Percentiles rank a stretch among this genome's conserved stretches.
Evolutionary conservation across 2,329 filamentous ascomycete genomes (phyloP).

Genomic region (Ophiostoma novo-ulmi): DNA sequence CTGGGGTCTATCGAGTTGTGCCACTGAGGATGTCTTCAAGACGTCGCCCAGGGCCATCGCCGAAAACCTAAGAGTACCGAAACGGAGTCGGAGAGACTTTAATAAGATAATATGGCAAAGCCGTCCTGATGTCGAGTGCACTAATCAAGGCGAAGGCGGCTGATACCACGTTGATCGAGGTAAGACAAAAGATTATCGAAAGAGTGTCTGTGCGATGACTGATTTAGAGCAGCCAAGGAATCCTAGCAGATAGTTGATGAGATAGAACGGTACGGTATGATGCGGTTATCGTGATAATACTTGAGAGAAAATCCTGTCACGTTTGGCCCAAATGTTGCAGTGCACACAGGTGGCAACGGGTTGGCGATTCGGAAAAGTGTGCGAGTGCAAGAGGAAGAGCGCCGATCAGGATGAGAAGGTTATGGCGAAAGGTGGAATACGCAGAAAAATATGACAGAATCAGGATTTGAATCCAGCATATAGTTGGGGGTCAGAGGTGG

Average conservation of each 20-base stretch:
- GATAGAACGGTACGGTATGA: slow-evolving; percentile 1
- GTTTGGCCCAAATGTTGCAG: neutral
- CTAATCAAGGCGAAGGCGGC: neutral
- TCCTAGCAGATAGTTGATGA: neutral
- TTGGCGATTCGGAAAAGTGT: neutral
- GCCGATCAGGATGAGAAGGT: no score
- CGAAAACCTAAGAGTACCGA: slow-evolving; percentile 20
- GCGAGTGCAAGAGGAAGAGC: neutral
- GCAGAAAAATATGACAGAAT: neutral
- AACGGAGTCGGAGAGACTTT: neutral
- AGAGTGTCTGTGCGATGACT: neutral
- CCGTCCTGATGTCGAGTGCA: neutral
- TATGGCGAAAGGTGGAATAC: neutral
- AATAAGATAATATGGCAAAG: neutral
- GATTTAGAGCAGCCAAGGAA: neutral
- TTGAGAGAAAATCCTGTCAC: no score
- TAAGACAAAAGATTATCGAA: neutral
- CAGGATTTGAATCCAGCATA: slow-evolving; percentile 5
- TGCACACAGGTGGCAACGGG: neutral
- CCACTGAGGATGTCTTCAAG: slow-evolving; percentile 26
- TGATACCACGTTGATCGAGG: neutral
- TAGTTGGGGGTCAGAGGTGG: slow-evolving; percentile 7
- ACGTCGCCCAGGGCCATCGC: slow-evolving; percentile 29
- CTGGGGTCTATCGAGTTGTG: slow-evolving; percentile 22
- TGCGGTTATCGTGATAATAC: slow-evolving; percentile 11